Evolutionary conservation across 202 grass and related monocot species (phyloP).

Genomic region (Alloteropsis angusta): DNA sequence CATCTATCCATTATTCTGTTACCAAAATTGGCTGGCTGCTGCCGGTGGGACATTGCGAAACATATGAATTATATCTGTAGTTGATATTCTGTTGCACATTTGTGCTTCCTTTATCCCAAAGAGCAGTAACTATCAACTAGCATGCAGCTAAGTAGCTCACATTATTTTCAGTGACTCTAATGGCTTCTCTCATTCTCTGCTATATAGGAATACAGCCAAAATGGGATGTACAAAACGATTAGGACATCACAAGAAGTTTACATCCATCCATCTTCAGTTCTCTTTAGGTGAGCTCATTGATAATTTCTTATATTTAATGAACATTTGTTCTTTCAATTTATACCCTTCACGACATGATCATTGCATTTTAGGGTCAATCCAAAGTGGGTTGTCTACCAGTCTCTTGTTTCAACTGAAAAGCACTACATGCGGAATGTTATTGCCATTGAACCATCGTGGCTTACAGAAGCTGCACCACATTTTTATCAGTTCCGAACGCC

Average conservation of each 20-base stretch:
- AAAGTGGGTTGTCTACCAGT: constrained; percentile 89
- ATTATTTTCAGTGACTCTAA: background rate
- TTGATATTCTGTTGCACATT: background rate
- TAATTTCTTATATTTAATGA: constrained; percentile 1
- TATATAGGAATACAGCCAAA: constrained; percentile 77
- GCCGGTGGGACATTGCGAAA: background rate
- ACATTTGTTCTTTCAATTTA: background rate
- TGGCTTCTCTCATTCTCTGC: constrained; percentile 14
- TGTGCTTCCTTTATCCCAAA: constrained; percentile 2
- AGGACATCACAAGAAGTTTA: constrained; percentile 93
- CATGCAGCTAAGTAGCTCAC: background rate
- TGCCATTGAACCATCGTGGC: constrained; percentile 89
- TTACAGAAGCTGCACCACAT: constrained; percentile 86
- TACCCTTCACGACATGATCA: constrained; percentile 4
- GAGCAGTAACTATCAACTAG: background rate
- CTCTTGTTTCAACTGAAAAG: constrained; percentile 89
- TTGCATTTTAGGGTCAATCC: constrained; percentile 79
- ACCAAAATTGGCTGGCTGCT: background rate
- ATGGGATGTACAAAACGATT: constrained; percentile 88
- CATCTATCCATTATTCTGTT: background rate
- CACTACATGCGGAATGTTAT: constrained; percentile 96
- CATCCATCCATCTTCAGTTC: constrained; percentile 95
- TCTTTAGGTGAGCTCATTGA: constrained; percentile 65
- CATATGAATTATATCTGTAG: constrained; percentile 9
- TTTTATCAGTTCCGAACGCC: constrained; percentile 72